These are phyloP conservation scores for Kluyveromyces sp. DNA, from an alignment of 1,139 yeast genomes.

Conservation along the genomic window DNA sequence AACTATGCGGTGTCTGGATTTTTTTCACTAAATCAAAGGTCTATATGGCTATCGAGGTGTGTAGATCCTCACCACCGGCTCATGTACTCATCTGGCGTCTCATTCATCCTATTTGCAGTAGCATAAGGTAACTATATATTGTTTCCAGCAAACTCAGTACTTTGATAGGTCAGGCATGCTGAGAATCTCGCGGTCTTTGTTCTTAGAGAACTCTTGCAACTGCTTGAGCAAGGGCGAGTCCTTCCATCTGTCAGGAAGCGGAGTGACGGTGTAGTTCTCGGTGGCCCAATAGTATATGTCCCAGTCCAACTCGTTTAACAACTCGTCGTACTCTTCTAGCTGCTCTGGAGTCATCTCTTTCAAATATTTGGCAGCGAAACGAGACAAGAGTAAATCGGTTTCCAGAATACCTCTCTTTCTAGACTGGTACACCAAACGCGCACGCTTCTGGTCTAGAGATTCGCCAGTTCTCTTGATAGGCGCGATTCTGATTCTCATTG, in stretches of 20 bases:
- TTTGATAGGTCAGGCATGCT: conserved; percentile 71
- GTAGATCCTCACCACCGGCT: too few species aligned
- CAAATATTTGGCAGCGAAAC: conserved; percentile 76
- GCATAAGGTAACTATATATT: too few species aligned
- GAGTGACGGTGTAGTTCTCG: conserved; percentile 67
- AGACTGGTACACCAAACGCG: conserved; percentile 83
- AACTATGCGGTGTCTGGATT: conserved; percentile 2
- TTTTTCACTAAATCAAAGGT: conserved; percentile 3
- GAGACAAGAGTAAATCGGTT: conserved; percentile 75
- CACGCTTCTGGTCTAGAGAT: conserved; percentile 66
- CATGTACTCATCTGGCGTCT: too few species aligned
- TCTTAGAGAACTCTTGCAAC: conserved; percentile 69
- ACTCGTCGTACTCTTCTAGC: conserved; percentile 75
- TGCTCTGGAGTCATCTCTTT: conserved; percentile 53
- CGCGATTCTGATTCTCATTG: conserved; percentile 46
- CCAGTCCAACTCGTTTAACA: conserved; percentile 95
- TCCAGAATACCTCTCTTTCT: conserved; percentile 94
- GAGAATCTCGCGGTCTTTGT: conserved; percentile 63
- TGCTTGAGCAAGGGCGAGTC: conserved; percentile 53
- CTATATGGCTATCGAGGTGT: too few species aligned
- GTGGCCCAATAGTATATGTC: conserved; percentile 98
- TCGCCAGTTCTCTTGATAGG: conserved; percentile 77
- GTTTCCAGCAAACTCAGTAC: too few species aligned
- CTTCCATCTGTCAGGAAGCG: conserved; percentile 82
- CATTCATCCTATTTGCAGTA: too few species aligned